Conservation (phyloP, 1,139 yeast genomes). For the Scheffersomyces insectosa region DNA sequence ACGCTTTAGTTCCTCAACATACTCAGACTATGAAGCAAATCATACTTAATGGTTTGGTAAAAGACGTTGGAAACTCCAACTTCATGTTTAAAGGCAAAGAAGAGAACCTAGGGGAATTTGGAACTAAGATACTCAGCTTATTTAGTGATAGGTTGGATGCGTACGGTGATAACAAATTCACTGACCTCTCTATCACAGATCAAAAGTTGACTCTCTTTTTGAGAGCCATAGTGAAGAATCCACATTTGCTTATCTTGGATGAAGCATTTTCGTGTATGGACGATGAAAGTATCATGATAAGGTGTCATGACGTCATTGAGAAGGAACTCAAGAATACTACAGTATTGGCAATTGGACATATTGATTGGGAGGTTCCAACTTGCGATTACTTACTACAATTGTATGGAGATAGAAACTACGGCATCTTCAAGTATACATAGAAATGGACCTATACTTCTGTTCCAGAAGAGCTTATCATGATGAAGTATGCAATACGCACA, state of each 20-base stretch:
- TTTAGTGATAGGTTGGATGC: constrained; percentile 31
- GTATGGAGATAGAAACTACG: constrained; percentile 29
- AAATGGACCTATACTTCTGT: no score
- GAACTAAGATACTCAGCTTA: constrained; percentile 17
- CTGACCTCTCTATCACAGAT: constrained; percentile 61
- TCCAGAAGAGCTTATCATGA: no score
- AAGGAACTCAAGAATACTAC: constrained; percentile 58
- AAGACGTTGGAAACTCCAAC: constrained; percentile 58
- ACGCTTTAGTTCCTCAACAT: constrained; percentile 69
- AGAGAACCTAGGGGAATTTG: constrained; percentile 8
- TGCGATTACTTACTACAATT: constrained; percentile 38
- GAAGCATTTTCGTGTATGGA: constrained; percentile 96
- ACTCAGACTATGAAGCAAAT: constrained; percentile 54
- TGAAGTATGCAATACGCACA: no score
- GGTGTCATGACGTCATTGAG: constrained; percentile 66
- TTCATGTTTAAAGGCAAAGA: constrained; percentile 27
- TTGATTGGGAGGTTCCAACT: constrained; percentile 47
- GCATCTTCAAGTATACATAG: constrained; percentile 11
- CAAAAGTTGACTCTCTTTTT: constrained; percentile 80
- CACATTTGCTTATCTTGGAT: constrained; percentile 77
- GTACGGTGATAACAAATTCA: constrained; percentile 41
- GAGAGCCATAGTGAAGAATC: constrained; percentile 74
- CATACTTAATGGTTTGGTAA: constrained; percentile 69
- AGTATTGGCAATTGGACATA: constrained; percentile 77
- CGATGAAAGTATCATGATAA: constrained; percentile 53